Evolutionary conservation across 1,284 basidiomycete species (phyloP).

Genomic region (Volvariella surrecta): DNA sequence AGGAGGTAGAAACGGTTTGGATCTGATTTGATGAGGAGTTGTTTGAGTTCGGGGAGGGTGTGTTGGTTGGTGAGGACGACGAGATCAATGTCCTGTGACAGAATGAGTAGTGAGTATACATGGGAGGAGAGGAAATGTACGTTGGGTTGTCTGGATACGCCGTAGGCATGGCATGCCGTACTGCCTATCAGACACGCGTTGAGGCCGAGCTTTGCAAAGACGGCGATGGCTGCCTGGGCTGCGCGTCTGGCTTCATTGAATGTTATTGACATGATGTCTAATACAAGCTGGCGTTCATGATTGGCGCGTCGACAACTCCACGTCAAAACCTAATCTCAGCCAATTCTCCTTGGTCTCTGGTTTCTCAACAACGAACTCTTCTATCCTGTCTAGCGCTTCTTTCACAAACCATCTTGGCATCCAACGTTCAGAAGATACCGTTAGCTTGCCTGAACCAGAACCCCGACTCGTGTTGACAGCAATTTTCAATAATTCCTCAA

Average conservation of each 20-base stretch:
- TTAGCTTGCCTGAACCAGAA: conserved; percentile 11
- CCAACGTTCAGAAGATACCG: conserved; percentile 10
- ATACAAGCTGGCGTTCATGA: too few relatives aligned
- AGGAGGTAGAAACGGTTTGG: conserved; percentile 3
- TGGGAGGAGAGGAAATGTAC: conserved; percentile 16
- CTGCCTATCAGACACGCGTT: conserved; percentile 29
- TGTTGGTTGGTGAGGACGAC: conserved; percentile 28
- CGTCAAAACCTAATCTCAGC: conserved; percentile 17
- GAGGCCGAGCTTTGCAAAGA: conserved; percentile 17
- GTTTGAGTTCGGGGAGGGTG: background rate
- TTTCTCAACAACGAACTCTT: conserved; percentile 14
- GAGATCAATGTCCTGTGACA: conserved; percentile 40
- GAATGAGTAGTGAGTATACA: background rate
- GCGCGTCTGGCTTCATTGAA: background rate
- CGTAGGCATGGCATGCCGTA: conserved; percentile 26
- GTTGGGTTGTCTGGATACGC: conserved; percentile 27
- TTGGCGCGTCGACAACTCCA: too few relatives aligned
- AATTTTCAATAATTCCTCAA: conserved; percentile 29
- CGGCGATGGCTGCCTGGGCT: conserved; percentile 10
- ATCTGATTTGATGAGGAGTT: background rate
- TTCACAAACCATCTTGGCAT: conserved; percentile 17
- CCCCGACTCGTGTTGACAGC: conserved; percentile 13
- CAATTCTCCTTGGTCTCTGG: conserved; percentile 16
- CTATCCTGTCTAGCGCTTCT: conserved; percentile 14
- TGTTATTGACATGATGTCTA: background rate